Evolutionary conservation across 2,329 filamentous ascomycete species (phyloP).

Genomic region (Cladosporium sp.): DNA sequence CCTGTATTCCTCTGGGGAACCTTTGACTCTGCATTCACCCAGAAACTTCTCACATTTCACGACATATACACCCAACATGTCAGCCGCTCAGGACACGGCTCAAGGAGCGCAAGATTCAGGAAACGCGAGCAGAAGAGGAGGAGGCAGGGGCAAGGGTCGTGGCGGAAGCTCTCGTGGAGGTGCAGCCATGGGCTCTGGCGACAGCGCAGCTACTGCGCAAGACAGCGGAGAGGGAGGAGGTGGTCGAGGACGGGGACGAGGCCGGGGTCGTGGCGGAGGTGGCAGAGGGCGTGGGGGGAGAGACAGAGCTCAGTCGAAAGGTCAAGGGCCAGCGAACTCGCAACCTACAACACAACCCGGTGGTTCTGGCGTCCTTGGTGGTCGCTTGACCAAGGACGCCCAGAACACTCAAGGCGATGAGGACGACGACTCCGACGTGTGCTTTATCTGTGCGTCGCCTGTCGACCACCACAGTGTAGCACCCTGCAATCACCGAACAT

Average conservation of each 20-base stretch:
- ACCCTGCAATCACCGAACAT: slow-evolving; percentile 94
- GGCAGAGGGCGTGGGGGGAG: slow-evolving; percentile 39
- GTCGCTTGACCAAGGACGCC: slow-evolving; percentile 51
- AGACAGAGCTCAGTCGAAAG: slow-evolving; percentile 36
- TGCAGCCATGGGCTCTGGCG: slow-evolving; percentile 14
- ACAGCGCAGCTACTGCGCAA: slow-evolving; percentile 16
- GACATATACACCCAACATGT: slow-evolving; percentile 1
- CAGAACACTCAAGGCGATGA: slow-evolving; percentile 34
- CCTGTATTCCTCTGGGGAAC: background rate
- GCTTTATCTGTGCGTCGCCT: slow-evolving; percentile 95
- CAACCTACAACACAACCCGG: slow-evolving; percentile 42
- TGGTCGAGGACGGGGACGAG: slow-evolving; percentile 24
- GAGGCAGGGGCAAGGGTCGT: slow-evolving; percentile 27
- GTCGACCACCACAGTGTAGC: slow-evolving; percentile 85
- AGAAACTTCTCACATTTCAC: background rate
- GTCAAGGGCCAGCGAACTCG: slow-evolving; percentile 23
- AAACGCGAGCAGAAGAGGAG: slow-evolving; percentile 10
- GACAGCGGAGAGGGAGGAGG: slow-evolving; percentile 19
- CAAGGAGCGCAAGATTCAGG: background rate
- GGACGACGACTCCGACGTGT: slow-evolving; percentile 65
- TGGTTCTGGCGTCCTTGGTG: slow-evolving; percentile 45
- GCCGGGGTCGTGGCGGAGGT: slow-evolving; percentile 31
- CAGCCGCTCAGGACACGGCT: slow-evolving; percentile 5
- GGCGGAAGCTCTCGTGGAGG: slow-evolving; percentile 20
- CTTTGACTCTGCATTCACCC: background rate